Base-by-base conservation (phyloP, 1,284 basidiomycete genomes). In the Apiotrichum sp. region DNA sequence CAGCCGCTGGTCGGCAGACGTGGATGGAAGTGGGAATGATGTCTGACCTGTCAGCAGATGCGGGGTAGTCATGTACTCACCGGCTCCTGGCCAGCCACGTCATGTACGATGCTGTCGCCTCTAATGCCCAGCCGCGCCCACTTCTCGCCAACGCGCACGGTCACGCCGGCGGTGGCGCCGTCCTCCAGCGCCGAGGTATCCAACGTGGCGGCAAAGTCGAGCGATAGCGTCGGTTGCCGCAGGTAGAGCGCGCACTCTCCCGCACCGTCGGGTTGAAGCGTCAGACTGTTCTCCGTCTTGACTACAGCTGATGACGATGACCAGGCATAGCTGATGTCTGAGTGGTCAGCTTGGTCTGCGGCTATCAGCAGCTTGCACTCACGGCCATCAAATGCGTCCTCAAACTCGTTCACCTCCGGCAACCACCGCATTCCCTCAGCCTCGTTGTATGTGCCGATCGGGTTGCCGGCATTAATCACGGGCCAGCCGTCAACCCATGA, bases 401-500 rank as follows among this genome's bases (percentile, higher is more conserved):
- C 48, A 40, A 40, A 50, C 48, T 50, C 48, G 40, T 41, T 29
- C 29, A 40, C 38, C 40, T 50, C 48, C 6, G 48, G 48, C 29
- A 50, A n/a, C 48, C 38, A 42, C 10, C 48, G 48, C 48, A 50
- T 50, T 6, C 40, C 39, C 40, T 50, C 48, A 4, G 48, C 48
- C 8, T 55, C 40, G 43, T 54, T 53, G 8, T 33, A 45, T n/a
- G 58, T 16, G 36, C 40, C 47, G 14, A 60, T 46, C 5, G n/a
- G 36, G 35, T 55, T 43, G 2, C 55, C 43, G 9, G 31, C 31
- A 46, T 65, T 66, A 33, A 66, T 53, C 14, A 62, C 53, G 1
- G 65, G 63, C 65, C 65, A 66, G 36, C 55, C 65, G 22, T 64
- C 62, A 13, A 54, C 41, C 65, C 65, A 66, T 41, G 62, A 57